A percentile compares a stretch with the other conserved stretches of the same genome.
Conservation (phyloP, 2,329 filamentous ascomycete genomes). For the Septoria petroselini region DNA sequence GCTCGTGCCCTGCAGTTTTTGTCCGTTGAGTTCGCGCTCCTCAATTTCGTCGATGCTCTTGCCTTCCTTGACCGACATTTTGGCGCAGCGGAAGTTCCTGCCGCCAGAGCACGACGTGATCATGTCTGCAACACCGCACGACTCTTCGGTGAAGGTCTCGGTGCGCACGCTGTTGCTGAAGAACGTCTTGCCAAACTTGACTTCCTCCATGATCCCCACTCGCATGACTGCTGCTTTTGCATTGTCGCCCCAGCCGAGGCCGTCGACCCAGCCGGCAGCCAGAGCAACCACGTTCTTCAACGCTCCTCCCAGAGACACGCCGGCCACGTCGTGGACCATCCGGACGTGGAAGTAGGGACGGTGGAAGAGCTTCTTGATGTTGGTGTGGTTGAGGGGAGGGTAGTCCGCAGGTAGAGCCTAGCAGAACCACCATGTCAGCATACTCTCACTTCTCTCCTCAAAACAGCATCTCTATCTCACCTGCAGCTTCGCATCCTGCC, state of each 20-base stretch:
- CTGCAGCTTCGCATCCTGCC: conserved; percentile 45
- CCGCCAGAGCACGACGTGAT: conserved; percentile 92
- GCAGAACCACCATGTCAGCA: conserved; percentile 2
- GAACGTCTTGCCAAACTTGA: conserved; percentile 91
- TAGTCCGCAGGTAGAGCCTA: conserved; percentile 72
- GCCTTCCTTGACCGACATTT: conserved; percentile 76
- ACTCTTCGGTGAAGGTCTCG: conserved; percentile 93
- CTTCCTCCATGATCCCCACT: conserved; percentile 92
- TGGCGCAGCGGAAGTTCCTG: conserved; percentile 91
- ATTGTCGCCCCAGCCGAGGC: conserved; percentile 95
- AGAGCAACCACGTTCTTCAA: conserved; percentile 96
- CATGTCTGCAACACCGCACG: conserved; percentile 88
- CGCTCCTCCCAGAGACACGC: conserved; percentile 89
- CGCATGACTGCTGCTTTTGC: conserved; percentile 99
- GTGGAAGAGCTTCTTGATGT: conserved; percentile 85
- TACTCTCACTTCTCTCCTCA: not conserved
- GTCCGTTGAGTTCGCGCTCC: conserved; percentile 84
- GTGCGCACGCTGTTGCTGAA: conserved; percentile 78
- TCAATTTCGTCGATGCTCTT: conserved; percentile 84
- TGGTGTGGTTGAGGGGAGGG: conserved; percentile 78
- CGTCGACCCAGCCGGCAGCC: conserved; percentile 91
- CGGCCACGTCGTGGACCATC: conserved; percentile 91
- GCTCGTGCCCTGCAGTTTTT: conserved; percentile 91
- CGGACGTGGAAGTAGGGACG: conserved; percentile 96
- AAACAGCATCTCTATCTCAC: not conserved